Evolutionary conservation across 139 green algal species (phyloP).

Genomic region (Ettlia oleoabundans): DNA sequence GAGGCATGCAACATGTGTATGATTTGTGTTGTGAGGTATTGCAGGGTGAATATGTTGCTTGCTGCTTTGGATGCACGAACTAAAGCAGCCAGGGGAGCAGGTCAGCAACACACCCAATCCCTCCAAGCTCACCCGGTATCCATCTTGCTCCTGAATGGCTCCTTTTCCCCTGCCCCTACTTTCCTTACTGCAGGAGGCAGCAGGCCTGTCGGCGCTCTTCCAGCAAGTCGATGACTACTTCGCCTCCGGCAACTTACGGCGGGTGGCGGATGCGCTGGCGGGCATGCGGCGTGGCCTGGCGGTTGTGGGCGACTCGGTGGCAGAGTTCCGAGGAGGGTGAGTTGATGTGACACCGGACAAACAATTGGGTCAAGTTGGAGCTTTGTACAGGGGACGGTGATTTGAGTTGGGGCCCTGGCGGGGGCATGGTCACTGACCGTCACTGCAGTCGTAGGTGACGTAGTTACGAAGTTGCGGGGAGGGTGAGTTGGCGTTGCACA

Average conservation of each 20-base stretch:
- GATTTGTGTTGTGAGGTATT: too few relatives aligned
- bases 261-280: conserved; percentile 79
- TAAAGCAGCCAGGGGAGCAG: too few relatives aligned
- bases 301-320: conserved; percentile 61
- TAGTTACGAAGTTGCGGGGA: conserved; percentile 50
- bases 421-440: too few relatives aligned
- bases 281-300: conserved; percentile 79
- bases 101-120: neutral
- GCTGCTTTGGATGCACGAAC: neutral
- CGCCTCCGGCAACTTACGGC: conserved; percentile 73
- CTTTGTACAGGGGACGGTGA: too few relatives aligned
- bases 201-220: conserved; percentile 86
- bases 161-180: neutral
- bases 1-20: too few relatives aligned
- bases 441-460: conserved; percentile 60
- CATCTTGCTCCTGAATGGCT: too few relatives aligned
- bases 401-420: too few relatives aligned
- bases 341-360: too few relatives aligned
- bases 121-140: too few relatives aligned
- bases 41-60: neutral
- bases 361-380: too few relatives aligned
- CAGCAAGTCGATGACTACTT: conserved; percentile 81
- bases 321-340: conserved; percentile 48
- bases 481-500: too few relatives aligned
- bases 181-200: conserved; percentile 68